These are phyloP conservation scores for Dendrobium officinale DNA, from an alignment of 106 monocot species.

Conservation along the genomic window DNA sequence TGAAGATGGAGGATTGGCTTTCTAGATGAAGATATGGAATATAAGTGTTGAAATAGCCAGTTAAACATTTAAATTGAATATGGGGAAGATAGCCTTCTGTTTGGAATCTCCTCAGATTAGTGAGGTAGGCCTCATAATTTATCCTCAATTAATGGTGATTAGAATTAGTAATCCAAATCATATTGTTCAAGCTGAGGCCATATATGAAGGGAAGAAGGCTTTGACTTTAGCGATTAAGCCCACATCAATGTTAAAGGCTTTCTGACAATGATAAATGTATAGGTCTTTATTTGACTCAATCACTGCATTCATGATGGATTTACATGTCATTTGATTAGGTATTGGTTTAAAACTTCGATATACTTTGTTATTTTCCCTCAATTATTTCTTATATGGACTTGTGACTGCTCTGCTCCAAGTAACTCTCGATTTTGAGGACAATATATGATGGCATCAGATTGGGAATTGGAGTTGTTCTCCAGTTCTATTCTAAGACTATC, in stretches of 20 bases:
- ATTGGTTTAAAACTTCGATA: neutral
- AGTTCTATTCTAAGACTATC: neutral
- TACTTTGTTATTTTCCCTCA: neutral
- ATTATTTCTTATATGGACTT: neutral
- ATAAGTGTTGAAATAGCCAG: neutral
- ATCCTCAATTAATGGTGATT: neutral
- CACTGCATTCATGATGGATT: neutral
- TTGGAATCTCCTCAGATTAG: neutral
- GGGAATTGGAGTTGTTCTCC: neutral
- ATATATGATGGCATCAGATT: neutral
- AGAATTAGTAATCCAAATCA: neutral
- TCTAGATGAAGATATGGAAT: neutral
- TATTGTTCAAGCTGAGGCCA: too few relatives aligned
- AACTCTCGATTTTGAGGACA: neutral
- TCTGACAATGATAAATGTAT: neutral
- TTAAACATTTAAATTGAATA: neutral
- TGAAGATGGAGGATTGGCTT: neutral
- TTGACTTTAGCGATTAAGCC: neutral
- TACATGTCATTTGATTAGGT: neutral
- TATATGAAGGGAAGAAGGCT: too few relatives aligned
- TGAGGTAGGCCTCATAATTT: neutral
- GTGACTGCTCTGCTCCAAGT: neutral
- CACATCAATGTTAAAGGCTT: neutral
- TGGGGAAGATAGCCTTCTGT: neutral
- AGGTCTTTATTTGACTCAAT: neutral